phyloP scores from a whole-genome alignment of 2,329 filamentous ascomycete species.

The Trichoderma simmonsii region DNA sequence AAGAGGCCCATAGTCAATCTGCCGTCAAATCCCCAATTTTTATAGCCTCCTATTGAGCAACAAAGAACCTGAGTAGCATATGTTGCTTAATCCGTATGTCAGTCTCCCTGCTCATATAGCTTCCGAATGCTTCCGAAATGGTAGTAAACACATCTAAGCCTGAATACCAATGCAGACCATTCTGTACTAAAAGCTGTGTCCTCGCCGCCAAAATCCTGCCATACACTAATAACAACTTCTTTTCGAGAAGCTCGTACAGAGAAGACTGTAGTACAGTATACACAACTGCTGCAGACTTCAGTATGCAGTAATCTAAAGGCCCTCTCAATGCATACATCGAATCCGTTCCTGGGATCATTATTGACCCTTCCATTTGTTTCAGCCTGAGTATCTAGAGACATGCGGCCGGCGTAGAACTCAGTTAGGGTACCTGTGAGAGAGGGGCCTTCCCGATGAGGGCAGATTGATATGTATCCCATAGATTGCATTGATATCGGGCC shows the following conservation, averaged over 20 bases:
- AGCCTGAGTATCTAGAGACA: background rate
- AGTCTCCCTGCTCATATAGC: background rate
- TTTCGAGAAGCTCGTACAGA: background rate
- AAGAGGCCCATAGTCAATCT: background rate
- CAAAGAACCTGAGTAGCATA: background rate
- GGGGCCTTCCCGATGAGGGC: background rate
- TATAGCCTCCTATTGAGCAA: background rate
- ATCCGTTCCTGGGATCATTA: background rate
- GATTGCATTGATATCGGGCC: background rate
- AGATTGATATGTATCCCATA: background rate
- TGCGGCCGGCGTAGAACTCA: background rate
- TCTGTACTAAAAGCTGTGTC: background rate
- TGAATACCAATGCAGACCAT: constrained; percentile 3
- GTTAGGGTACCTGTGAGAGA: background rate
- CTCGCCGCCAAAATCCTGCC: constrained; percentile 21
- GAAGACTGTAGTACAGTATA: constrained; percentile 17
- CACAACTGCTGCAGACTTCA: constrained; percentile 7
- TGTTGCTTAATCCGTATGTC: background rate
- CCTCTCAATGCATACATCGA: background rate
- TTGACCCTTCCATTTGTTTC: background rate
- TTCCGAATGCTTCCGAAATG: constrained; percentile 1
- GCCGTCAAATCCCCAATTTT: background rate
- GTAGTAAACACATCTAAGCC: background rate
- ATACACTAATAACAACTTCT: background rate
- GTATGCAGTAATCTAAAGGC: background rate